Evolutionary conservation across 2,329 filamentous ascomycete species (phyloP).

Genomic region (Ceratocystis alfenasii): DNA sequence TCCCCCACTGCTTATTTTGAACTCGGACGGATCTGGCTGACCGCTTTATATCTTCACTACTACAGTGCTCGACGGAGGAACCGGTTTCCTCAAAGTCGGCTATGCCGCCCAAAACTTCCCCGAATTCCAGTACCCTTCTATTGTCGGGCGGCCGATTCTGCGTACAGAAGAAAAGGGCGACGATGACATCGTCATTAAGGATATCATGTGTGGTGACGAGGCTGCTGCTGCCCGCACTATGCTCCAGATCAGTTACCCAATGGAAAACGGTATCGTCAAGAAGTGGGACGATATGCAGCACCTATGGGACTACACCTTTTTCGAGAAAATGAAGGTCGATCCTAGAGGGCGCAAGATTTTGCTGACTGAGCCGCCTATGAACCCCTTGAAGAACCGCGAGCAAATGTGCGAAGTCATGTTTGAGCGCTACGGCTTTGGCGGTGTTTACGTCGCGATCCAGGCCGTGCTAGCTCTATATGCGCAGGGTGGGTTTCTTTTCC

Average conservation of each 20-base stretch:
- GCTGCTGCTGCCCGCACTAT: conserved; percentile 89
- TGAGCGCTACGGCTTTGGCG: conserved; percentile 88
- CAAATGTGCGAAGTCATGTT: conserved; percentile 99
- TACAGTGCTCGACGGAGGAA: conserved; percentile 95
- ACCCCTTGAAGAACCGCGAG: conserved; percentile 90
- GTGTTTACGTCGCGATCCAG: conserved; percentile 96
- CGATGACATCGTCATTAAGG: conserved; percentile 63
- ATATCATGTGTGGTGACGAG: conserved; percentile 99
- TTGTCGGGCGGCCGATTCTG: conserved; percentile 93
- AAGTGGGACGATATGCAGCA: conserved; percentile 99
- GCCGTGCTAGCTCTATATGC: conserved; percentile 92
- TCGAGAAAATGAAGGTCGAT: conserved; percentile 91
- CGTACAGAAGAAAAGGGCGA: conserved; percentile 75
- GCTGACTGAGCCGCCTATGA: conserved; percentile 94
- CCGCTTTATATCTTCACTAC: conserved; percentile 21
- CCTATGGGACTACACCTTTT: conserved; percentile 98
- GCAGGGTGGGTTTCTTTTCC: conserved; percentile 51
- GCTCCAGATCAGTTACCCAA: conserved; percentile 97
- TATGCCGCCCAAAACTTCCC: conserved; percentile 99
- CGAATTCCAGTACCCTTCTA: conserved; percentile 95
- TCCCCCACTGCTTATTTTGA: conserved; percentile 3
- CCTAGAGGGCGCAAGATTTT: conserved; percentile 90
- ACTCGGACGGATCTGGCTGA: conserved; percentile 14
- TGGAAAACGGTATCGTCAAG: conserved; percentile 99
- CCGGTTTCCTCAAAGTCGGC: conserved; percentile 98